Conservation (phyloP, 108 stramenopile species). For the Stephanodiscus minutulus region DNA sequence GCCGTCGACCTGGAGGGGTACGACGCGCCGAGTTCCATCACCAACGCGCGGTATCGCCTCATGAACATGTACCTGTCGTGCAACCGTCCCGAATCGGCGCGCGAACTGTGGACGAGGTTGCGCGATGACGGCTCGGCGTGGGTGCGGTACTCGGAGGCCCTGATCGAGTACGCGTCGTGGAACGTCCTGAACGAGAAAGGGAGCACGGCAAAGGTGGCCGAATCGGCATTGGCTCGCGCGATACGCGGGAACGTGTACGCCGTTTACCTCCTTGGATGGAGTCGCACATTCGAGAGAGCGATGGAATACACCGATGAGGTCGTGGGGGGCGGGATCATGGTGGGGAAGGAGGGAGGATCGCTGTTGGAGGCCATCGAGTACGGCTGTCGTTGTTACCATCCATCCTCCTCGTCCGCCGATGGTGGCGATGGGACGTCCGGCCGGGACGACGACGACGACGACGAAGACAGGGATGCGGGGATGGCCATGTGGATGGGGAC, state of each 20-base stretch:
- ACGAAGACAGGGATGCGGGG: constrained; percentile 44
- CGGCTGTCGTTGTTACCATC: constrained; percentile 45
- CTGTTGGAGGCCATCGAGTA: constrained; percentile 88
- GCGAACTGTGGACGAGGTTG: constrained; percentile 56
- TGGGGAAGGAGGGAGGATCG: constrained; percentile 51
- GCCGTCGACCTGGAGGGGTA: constrained; percentile 70
- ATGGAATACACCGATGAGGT: constrained; percentile 88
- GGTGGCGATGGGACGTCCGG: background rate
- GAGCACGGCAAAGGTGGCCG: constrained; percentile 46
- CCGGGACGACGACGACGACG: background rate
- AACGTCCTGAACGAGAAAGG: constrained; percentile 66
- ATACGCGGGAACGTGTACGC: constrained; percentile 75
- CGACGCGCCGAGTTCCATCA: constrained; percentile 45
- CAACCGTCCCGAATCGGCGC: constrained; percentile 72
- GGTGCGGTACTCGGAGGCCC: constrained; percentile 79
- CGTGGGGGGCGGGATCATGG: constrained; percentile 55
- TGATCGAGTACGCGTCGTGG: constrained; percentile 78
- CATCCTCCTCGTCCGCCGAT: background rate
- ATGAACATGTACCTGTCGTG: constrained; percentile 80
- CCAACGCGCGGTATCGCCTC: constrained; percentile 67
- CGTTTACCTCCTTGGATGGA: constrained; percentile 77
- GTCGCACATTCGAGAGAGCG: constrained; percentile 59
- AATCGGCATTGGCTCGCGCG: constrained; percentile 50
- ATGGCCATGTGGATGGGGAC: constrained; percentile 71
- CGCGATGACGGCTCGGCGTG: constrained; percentile 65